phyloP scores from a whole-genome alignment of 1,284 basidiomycete genomes.

The Puccinia horiana region DNA sequence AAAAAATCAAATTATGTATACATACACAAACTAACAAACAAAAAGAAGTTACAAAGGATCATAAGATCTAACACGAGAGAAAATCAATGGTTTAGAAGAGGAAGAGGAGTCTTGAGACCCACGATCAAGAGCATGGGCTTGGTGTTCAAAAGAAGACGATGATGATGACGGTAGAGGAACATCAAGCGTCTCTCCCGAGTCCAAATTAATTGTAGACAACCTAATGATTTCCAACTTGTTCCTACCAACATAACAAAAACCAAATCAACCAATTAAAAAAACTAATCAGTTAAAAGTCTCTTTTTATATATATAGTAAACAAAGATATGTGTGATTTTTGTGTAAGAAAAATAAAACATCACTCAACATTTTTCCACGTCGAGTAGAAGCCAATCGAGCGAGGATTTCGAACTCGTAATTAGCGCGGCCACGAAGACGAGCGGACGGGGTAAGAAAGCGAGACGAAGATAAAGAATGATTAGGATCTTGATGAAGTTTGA shows the following conservation, averaged over 20 bases:
- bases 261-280: not conserved
- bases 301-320: too few species aligned
- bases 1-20: too few species aligned
- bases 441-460: not conserved
- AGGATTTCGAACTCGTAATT: constrained; percentile 13
- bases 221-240: not conserved
- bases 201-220: not conserved
- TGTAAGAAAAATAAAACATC: too few species aligned
- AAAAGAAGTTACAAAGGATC: not conserved
- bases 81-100: not conserved
- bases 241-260: not conserved
- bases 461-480: not conserved
- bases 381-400: not conserved
- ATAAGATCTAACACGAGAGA: not conserved
- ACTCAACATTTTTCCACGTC: constrained; percentile 14
- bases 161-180: constrained; percentile 9
- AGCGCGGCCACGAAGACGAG: not conserved
- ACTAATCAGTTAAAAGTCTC: not conserved
- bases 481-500: constrained; percentile 2
- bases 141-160: too few species aligned
- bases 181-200: not conserved
- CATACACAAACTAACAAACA: too few species aligned
- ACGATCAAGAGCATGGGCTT: not conserved
- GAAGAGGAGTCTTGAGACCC: not conserved
- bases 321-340: too few species aligned